Evolutionary conservation across 352 stramenopile species (phyloP).

Genomic region (Phytophthora megakarya): DNA sequence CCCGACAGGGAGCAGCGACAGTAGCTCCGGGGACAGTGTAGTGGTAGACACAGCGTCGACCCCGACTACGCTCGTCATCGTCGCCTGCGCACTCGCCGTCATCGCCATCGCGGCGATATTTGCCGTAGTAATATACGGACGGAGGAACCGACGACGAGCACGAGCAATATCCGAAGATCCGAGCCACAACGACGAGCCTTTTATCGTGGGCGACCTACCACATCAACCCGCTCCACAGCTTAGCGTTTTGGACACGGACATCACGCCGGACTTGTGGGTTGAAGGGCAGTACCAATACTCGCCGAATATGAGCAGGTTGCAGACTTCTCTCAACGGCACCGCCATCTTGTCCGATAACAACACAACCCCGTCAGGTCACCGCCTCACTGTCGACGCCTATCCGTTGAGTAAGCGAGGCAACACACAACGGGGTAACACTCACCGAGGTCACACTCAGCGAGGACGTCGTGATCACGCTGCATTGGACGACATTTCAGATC

Average conservation of each 20-base stretch:
- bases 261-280: conserved; percentile 37
- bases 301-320: conserved; percentile 34
- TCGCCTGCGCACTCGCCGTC: conserved; percentile 31
- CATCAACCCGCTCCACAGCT: conserved; percentile 30
- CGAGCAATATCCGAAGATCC: conserved; percentile 26
- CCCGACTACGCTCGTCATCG: conserved; percentile 30
- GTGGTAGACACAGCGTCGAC: conserved; percentile 25
- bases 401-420: conserved; percentile 25
- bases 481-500: conserved; percentile 35
- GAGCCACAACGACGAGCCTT: conserved; percentile 25
- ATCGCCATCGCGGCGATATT: conserved; percentile 37
- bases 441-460: conserved; percentile 10
- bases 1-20: conserved; percentile 27
- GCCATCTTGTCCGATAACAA: conserved; percentile 48
- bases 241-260: conserved; percentile 40
- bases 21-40: conserved; percentile 3
- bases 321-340: conserved; percentile 38
- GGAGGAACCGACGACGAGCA: conserved; percentile 28
- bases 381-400: conserved; percentile 40
- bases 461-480: conserved; percentile 5
- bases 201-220: conserved; percentile 34
- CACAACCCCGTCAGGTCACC: conserved; percentile 30
- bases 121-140: conserved; percentile 32
- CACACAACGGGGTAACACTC: conserved; percentile 15
- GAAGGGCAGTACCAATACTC: conserved; percentile 43